A percentile compares a stretch with the other conserved stretches of the same genome.
phyloP scores from a whole-genome alignment of 139 green algal species.

The Chlamydomonas eustigma region DNA sequence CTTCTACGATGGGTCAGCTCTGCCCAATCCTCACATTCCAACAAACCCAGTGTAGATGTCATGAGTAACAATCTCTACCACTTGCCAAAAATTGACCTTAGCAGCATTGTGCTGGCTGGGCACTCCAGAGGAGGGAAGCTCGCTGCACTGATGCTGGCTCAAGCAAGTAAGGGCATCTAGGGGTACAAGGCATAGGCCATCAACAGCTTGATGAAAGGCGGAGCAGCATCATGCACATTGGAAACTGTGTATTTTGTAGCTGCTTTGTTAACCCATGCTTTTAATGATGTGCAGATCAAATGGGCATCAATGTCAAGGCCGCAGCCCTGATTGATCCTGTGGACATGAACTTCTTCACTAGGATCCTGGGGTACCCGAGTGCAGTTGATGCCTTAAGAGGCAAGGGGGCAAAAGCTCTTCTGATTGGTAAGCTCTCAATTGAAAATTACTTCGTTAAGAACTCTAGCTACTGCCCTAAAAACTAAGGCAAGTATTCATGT shows the following conservation, averaged over 20 bases:
- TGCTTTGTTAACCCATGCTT: background rate
- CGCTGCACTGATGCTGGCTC: slow-evolving; percentile 46
- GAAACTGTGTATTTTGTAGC: too few species aligned
- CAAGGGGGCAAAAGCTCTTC: background rate
- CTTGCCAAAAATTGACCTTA: too few species aligned
- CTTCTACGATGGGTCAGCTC: too few species aligned
- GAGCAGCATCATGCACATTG: too few species aligned
- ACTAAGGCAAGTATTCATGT: too few species aligned
- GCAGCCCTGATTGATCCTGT: slow-evolving; percentile 60
- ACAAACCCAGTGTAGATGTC: too few species aligned
- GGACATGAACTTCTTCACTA: slow-evolving; percentile 25
- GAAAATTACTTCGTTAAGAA: too few species aligned
- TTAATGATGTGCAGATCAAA: background rate
- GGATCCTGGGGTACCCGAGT: background rate
- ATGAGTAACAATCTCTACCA: too few species aligned
- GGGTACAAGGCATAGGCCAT: background rate
- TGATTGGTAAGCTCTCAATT: background rate
- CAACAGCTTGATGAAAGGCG: background rate
- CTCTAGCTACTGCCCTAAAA: too few species aligned
- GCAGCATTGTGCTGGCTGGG: slow-evolving; percentile 15
- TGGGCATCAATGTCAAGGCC: background rate
- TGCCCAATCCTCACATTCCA: too few species aligned
- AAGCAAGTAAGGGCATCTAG: slow-evolving; percentile 6
- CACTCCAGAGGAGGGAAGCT: slow-evolving; percentile 68
- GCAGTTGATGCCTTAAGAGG: slow-evolving; percentile 7